phyloP scores from a whole-genome alignment of 176 grass and related monocot species.

The Poa pratensis region DNA sequence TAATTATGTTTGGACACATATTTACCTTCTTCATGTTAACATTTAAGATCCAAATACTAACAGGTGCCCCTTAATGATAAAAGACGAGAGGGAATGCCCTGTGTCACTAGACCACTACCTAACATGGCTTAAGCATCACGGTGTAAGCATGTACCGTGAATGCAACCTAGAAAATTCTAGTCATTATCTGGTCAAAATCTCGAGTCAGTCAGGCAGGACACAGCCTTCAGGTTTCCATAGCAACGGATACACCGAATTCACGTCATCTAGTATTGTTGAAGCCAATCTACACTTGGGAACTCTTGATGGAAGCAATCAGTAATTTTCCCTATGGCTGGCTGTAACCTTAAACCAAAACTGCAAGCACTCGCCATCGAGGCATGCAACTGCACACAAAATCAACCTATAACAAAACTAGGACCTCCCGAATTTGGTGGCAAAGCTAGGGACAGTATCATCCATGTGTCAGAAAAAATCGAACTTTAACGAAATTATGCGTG shows the following conservation, averaged over 20 bases:
- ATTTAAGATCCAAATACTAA: neutral
- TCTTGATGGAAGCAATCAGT: neutral
- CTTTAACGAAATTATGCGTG: neutral
- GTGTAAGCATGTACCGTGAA: too few species aligned
- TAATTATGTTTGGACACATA: neutral
- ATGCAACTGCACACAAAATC: neutral
- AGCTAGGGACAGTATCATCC: neutral
- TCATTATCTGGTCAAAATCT: neutral
- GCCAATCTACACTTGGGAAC: neutral
- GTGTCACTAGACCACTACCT: neutral
- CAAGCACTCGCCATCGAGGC: neutral
- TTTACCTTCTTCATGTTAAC: conserved; percentile 13
- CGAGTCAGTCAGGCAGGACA: neutral
- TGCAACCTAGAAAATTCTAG: neutral
- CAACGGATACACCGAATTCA: neutral
- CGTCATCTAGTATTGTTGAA: neutral
- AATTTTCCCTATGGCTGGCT: neutral
- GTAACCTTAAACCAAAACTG: conserved; percentile 1
- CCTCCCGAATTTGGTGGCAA: neutral
- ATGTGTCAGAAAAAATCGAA: neutral
- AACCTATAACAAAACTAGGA: neutral
- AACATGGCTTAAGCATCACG: neutral
- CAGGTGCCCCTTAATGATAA: neutral
- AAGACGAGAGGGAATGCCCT: too few species aligned
- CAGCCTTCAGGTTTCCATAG: neutral